Evolutionary conservation across 2,329 filamentous ascomycete genomes (phyloP), one percentile per base, ranked within the genome.

Genomic region (Xylaria digitata): DNA sequence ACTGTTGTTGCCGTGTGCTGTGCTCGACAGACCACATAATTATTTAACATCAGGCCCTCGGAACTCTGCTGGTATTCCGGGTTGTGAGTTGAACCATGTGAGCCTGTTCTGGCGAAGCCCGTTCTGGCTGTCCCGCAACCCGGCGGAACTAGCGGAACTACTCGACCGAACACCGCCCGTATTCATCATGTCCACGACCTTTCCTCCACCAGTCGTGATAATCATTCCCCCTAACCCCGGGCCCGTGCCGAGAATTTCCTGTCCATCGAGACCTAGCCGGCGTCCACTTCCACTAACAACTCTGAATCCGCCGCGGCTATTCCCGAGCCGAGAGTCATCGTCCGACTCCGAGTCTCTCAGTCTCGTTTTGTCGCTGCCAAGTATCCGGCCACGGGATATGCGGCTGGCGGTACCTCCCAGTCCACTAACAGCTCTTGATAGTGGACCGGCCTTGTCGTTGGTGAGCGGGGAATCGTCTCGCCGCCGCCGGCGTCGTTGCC

Each of bases 71-170:
- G 69, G 69, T 62, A 71, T 69, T 7, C 66, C 69, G 6, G 69
- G 69, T 5, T 59, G 55, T 2, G 63, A 58, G 15, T 67, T 66
- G 19, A 64, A 49, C 66, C 63, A 71, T 30, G 72, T 71, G 71
- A 73, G 73, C 50, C 70, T 64, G 63, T 78, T 76, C 71, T 75
- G 74, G 17, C 73, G 70, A 68, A 78, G 48, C n/a, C 74, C 73
- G 64, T 76, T 77, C 60, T 75, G 54, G 54, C 73, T 75, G 40
- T 73, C 72, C 66, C 74, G 71, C 66, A 75, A 32, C 45, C 63
- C 62, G 59, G 68, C 72, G 66, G 48, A 61, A 48, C 67, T 66
- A 66, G 54, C 61, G 67, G 53, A 71, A 69, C 59, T 72, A 57
- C 70, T 73, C 68, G 49, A 45, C 61, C 53, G 26, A 13, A 19